Base-by-base conservation (phyloP, 139 green algal genomes). In the Chlamydomonas sphaeroides region DNA sequence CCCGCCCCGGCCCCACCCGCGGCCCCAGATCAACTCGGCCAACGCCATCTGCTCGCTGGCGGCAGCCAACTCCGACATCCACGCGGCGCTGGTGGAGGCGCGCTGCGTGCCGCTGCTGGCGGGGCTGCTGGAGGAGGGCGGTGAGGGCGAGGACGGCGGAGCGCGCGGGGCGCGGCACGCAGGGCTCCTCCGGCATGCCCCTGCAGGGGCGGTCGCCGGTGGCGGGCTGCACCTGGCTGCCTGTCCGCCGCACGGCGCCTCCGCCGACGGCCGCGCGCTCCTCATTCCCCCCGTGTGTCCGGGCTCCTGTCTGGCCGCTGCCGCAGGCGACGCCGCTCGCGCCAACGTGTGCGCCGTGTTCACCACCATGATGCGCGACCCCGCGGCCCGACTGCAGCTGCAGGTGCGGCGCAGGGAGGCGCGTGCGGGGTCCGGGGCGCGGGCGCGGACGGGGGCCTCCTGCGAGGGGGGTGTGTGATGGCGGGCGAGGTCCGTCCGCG, bases 11-110 rank as follows among this genome's bases (percentile, higher is more conserved):
- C n/a, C n/a, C n/a, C n/a, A n/a, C n/a, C n/a, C n/a, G n/a, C 45
- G 45, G 0, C 20, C 17, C n/a, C 68, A 77, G 70, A 35, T 78
- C 70, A 78, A 78, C 51, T 35, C 70, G 2, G 70, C 70, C 49
- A 78, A 78, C 70, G 70, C 70, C 33, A 49, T 78, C 4, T 78
- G 70, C 70, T 65, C 70, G 1, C 70, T 78, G 70, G 70, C 70
- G 0, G 70, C 70, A 33, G 70, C 70, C 70, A 78, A 66, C 25
- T 2, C 70, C 1, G 70, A 65, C 49, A 66, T 78, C 51, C 70
- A 78, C 51, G 21, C 49, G 20, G 70, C 70, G 33, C 70, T 78
- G 49, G 70, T 78, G 70, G 33, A n/a, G 33, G 70, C 70, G 28
- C 33, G 32, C 33, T 78, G 70, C 35, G 70, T 78, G 49, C 70